These are phyloP conservation scores for Caryocar brasiliense DNA, from an alignment of 441 rosid species.

Conservation along the genomic window DNA sequence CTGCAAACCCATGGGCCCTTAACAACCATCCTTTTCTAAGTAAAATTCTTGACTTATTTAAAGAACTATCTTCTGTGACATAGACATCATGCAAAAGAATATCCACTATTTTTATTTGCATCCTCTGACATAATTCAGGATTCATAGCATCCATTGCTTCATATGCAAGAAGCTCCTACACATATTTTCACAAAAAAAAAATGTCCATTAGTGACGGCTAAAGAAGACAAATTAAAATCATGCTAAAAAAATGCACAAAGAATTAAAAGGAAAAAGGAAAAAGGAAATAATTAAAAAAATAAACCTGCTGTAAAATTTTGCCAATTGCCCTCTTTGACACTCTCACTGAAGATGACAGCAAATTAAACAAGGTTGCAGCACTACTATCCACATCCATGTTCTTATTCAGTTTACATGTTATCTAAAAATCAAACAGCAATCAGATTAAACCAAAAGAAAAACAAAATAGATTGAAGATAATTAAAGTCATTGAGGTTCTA, in stretches of 20 bases:
- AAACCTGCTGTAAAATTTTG: slow-evolving; percentile 79
- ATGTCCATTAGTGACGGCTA: not conserved
- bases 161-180: slow-evolving; percentile 72
- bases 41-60: slow-evolving; percentile 53
- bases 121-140: slow-evolving; percentile 48
- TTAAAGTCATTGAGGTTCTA: slow-evolving; percentile 21
- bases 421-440: slow-evolving; percentile 39
- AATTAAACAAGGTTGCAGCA: slow-evolving; percentile 38
- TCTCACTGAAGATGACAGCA: slow-evolving; percentile 40
- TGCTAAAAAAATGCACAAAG: not conserved
- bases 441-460: slow-evolving; percentile 19
- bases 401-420: slow-evolving; percentile 37
- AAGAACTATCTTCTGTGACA: slow-evolving; percentile 20
- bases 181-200: slow-evolving; percentile 2
- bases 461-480: not conserved
- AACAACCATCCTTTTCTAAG: slow-evolving; percentile 52
- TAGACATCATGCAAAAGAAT: slow-evolving; percentile 49
- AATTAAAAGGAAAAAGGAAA: not conserved
- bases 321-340: slow-evolving; percentile 36
- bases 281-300: not conserved
- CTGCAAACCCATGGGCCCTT: slow-evolving; percentile 46
- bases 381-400: slow-evolving; percentile 27
- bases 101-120: slow-evolving; percentile 43
- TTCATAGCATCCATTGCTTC: slow-evolving; percentile 35
- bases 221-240: not conserved